Evolutionary conservation across 352 stramenopile species (phyloP).

Genomic region (Pythium sukuiense): DNA sequence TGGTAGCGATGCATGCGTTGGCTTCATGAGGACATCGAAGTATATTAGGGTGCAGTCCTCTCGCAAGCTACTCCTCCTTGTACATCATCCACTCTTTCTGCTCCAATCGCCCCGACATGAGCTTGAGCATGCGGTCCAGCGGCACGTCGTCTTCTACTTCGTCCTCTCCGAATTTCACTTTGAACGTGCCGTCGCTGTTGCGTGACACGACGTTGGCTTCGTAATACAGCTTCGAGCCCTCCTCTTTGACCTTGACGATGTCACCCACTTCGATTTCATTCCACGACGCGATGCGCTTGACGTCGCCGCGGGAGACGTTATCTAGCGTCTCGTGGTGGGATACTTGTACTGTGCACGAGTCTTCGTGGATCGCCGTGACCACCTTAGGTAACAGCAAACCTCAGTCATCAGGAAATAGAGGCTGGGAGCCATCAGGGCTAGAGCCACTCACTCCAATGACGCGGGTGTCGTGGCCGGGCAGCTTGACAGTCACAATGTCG

Average conservation of each 20-base stretch:
- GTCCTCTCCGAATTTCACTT: slow-evolving; percentile 61
- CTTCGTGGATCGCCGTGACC: slow-evolving; percentile 45
- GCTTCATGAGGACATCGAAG: too few species aligned
- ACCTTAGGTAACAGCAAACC: slow-evolving; percentile 28
- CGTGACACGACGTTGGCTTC: slow-evolving; percentile 51
- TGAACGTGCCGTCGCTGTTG: slow-evolving; percentile 60
- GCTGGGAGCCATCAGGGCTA: neutral
- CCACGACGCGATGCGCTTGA: slow-evolving; percentile 63
- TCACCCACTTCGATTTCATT: slow-evolving; percentile 65
- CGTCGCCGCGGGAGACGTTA: slow-evolving; percentile 35
- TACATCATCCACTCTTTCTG: slow-evolving; percentile 79
- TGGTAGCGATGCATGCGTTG: too few species aligned
- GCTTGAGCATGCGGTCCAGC: slow-evolving; percentile 49
- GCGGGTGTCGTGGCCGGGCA: slow-evolving; percentile 46
- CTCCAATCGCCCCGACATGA: slow-evolving; percentile 65
- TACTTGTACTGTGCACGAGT: slow-evolving; percentile 54
- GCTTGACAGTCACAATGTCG: slow-evolving; percentile 57
- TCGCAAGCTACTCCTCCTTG: slow-evolving; percentile 39
- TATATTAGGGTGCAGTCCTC: neutral
- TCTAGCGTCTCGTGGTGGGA: slow-evolving; percentile 49
- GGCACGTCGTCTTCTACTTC: slow-evolving; percentile 54
- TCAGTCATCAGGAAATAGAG: too few species aligned
- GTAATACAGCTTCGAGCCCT: slow-evolving; percentile 58
- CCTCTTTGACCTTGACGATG: slow-evolving; percentile 65
- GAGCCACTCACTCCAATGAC: slow-evolving; percentile 51